A percentile compares a stretch with the other conserved stretches of the same genome.
Evolutionary conservation across 768 basidiomycete genomes (phyloP).

Genomic region (Leucocoprinus leucothites): DNA sequence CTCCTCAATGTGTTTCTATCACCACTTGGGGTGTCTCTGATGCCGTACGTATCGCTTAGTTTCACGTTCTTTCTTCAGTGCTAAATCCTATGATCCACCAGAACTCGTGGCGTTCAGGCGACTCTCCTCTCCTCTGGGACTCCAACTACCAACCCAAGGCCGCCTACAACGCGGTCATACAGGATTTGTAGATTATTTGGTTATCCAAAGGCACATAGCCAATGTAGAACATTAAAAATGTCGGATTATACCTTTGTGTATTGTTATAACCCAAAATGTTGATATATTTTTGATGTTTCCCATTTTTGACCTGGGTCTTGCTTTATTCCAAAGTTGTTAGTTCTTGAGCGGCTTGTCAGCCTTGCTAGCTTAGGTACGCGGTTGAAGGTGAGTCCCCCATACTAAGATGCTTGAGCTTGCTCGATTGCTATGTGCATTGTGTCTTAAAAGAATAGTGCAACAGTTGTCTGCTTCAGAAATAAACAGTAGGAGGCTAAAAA

Average conservation of each 20-base stretch:
- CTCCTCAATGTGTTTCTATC: constrained; percentile 42
- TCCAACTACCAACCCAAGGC: constrained; percentile 44
- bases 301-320: too few relatives aligned
- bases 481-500: background rate
- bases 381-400: too few relatives aligned
- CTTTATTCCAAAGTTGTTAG: too few relatives aligned
- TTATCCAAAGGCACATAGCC: too few relatives aligned
- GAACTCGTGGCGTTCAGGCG: constrained; percentile 46
- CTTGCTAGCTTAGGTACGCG: too few relatives aligned
- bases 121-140: constrained; percentile 44
- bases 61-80: background rate
- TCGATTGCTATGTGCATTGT: too few relatives aligned
- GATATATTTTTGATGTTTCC: too few relatives aligned
- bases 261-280: too few relatives aligned
- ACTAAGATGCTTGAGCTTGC: too few relatives aligned
- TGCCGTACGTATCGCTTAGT: constrained; percentile 24
- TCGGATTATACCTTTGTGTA: too few relatives aligned
- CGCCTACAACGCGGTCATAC: constrained; percentile 30
- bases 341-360: too few relatives aligned
- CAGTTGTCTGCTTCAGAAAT: background rate
- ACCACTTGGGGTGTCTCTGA: constrained; percentile 51
- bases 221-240: too few relatives aligned
- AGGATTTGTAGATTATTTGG: constrained; percentile 5
- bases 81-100: constrained; percentile 10
- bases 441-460: background rate